Evolutionary conservation across 257 asterid genomes (phyloP).

Genomic region (Thymus mandschuricus): DNA sequence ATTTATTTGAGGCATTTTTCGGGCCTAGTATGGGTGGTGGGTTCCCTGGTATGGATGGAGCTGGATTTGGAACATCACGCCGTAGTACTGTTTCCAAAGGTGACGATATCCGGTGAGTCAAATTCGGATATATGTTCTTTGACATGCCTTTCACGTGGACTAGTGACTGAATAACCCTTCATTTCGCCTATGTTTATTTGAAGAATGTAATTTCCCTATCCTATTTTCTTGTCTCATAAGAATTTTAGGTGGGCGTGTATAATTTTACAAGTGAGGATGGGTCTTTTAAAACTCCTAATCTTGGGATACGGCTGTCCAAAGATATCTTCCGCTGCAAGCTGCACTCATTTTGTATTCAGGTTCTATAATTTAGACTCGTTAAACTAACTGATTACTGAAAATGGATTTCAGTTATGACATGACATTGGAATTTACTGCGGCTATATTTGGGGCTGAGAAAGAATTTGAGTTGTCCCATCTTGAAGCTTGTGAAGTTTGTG

Average conservation of each 20-base stretch:
- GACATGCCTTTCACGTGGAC: slow-evolving; percentile 23
- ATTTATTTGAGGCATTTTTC: slow-evolving; percentile 95
- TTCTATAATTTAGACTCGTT: neutral
- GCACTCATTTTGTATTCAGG: slow-evolving; percentile 17
- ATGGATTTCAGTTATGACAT: slow-evolving; percentile 76
- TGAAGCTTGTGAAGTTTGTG: slow-evolving; percentile 87
- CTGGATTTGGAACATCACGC: slow-evolving; percentile 80
- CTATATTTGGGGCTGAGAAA: slow-evolving; percentile 95
- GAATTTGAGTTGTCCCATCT: slow-evolving; percentile 93
- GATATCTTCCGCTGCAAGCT: slow-evolving; percentile 15
- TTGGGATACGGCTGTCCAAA: slow-evolving; percentile 17
- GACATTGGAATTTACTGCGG: slow-evolving; percentile 80
- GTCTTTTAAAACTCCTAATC: slow-evolving; percentile 13
- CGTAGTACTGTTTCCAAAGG: slow-evolving; percentile 87
- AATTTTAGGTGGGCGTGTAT: slow-evolving; percentile 28
- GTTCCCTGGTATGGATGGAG: slow-evolving; percentile 78
- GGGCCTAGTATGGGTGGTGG: slow-evolving; percentile 94
- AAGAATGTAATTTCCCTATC: too few species aligned
- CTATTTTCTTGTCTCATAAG: slow-evolving; percentile 5
- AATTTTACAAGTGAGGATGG: slow-evolving; percentile 28
- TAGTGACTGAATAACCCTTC: neutral
- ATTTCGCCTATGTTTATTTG: too few species aligned
- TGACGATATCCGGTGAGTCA: slow-evolving; percentile 96
- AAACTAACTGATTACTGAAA: slow-evolving; percentile 25
- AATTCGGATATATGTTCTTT: slow-evolving; percentile 28